Evolutionary conservation across 208 protist species (phyloP), one percentile per base, ranked within the genome.

Genomic region (Trypanosoma lewisi): DNA sequence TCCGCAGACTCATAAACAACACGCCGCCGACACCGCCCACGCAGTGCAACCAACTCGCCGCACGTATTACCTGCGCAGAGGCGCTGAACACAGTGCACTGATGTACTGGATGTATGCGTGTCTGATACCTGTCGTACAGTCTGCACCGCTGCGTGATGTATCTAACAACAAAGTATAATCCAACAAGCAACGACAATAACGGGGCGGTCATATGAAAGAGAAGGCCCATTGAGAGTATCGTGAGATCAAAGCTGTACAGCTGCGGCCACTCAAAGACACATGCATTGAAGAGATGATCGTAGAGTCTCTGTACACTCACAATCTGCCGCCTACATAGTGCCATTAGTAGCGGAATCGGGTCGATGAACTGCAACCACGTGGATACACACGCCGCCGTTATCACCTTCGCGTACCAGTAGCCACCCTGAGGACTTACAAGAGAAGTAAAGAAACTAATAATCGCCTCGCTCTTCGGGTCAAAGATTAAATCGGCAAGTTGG

Each of bases 201-300:
- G 89, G 89, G 8, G 75, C 78, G 21, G 89, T 91, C 83, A 91
- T 91, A 70, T 91, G 89, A 55, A 92, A 95, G 12, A 95, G 75
- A 27, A 95, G 72, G 0, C 85, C 89, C 65, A 95, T 87, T 4
- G 83, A 71, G 4, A 95, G 69, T 28, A 92, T 77, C 61, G 82
- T 83, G 30, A 95, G 70, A 34, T 92, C 89, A 31, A 85, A 85
- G 60, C 78, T 85, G 60, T 91, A 87, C 5, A 69, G 66, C 17
- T 74, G 53, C 25, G 85, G 68, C 50, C 79, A 87, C 31, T 84
- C 63, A 41, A 87, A 84, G 25, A 75, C 50, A 55, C 77, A 82
- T 8, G 82, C 73, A 14, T 62, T 25, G 34, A 95, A 92, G 44
- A 92, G 71, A 37, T 73, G 67, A 56, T 92, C 83, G 68, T 95